phyloP scores from a whole-genome alignment of 495 filamentous ascomycete genomes.

The Penicillium dipodomyicola region DNA sequence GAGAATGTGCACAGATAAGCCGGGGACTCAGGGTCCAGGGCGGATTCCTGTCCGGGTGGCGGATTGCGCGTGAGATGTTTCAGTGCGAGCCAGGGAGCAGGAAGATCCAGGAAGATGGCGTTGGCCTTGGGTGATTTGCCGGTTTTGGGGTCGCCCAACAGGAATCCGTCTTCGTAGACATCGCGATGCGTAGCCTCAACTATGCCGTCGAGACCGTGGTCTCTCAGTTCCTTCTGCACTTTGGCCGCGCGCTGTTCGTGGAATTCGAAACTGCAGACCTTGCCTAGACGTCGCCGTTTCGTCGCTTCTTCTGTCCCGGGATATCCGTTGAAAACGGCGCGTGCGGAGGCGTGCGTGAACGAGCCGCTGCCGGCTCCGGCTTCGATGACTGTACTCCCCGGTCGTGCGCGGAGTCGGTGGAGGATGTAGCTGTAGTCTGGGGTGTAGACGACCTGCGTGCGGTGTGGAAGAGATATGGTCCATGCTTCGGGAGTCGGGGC shows the following conservation, averaged over 20 bases:
- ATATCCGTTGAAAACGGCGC: slow-evolving; percentile 86
- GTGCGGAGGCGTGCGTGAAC: slow-evolving; percentile 86
- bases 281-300: slow-evolving; percentile 52
- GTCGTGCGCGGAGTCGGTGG: slow-evolving; percentile 76
- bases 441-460: slow-evolving; percentile 97
- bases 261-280: slow-evolving; percentile 92
- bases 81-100: slow-evolving; percentile 88
- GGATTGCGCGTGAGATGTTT: slow-evolving; percentile 71
- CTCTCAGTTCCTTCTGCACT: slow-evolving; percentile 67
- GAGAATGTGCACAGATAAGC: slow-evolving; percentile 88
- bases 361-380: slow-evolving; percentile 92
- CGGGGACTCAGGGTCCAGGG: slow-evolving; percentile 64
- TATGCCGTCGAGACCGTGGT: slow-evolving; percentile 68
- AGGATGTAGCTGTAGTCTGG: slow-evolving; percentile 96
- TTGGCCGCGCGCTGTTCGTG: slow-evolving; percentile 73
- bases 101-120: slow-evolving; percentile 87
- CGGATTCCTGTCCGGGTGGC: slow-evolving; percentile 47
- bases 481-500: slow-evolving; percentile 91
- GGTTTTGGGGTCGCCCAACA: slow-evolving; percentile 50
- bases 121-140: slow-evolving; percentile 61
- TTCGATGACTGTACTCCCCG: slow-evolving; percentile 81
- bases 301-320: slow-evolving; percentile 36
- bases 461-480: slow-evolving; percentile 85
- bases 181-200: slow-evolving; percentile 87
- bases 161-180: slow-evolving; percentile 85